These are phyloP conservation scores for Przewalskia tangutica DNA, from an alignment of 257 asterid genomes.

Conservation along the genomic window DNA sequence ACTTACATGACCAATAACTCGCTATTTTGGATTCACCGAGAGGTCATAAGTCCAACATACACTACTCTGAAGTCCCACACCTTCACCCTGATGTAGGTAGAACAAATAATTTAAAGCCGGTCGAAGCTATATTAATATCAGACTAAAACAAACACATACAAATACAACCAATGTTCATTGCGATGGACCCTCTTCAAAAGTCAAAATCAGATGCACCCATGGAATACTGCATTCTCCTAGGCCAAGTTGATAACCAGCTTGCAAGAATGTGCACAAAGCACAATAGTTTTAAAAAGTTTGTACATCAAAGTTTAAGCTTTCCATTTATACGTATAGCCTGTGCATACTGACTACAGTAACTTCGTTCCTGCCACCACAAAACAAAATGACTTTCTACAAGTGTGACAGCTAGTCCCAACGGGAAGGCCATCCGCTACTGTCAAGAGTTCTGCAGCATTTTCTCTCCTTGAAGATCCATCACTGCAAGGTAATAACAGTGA, in stretches of 20 bases:
- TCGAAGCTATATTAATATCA: neutral
- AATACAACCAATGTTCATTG: neutral
- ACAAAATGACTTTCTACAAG: slow-evolving; percentile 44
- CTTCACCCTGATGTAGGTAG: neutral
- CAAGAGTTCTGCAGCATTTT: slow-evolving; percentile 50
- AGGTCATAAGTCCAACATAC: neutral
- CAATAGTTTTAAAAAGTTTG: neutral
- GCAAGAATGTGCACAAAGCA: neutral
- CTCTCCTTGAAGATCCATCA: slow-evolving; percentile 43
- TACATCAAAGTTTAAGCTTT: slow-evolving; percentile 16
- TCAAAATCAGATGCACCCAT: neutral
- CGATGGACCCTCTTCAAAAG: neutral
- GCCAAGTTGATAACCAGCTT: neutral
- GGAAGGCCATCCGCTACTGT: slow-evolving; percentile 82
- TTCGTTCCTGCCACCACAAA: slow-evolving; percentile 64
- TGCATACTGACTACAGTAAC: slow-evolving; percentile 60
- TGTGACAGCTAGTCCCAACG: slow-evolving; percentile 52
- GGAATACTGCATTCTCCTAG: neutral
- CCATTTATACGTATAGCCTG: slow-evolving; percentile 76
- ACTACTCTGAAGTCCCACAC: neutral
- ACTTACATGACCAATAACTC: neutral
- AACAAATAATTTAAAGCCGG: neutral
- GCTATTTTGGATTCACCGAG: neutral
- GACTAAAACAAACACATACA: neutral
- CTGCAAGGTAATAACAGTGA: slow-evolving; percentile 22